phyloP scores from a whole-genome alignment of 495 filamentous ascomycete genomes.

The Lophiotrema nucula region DNA sequence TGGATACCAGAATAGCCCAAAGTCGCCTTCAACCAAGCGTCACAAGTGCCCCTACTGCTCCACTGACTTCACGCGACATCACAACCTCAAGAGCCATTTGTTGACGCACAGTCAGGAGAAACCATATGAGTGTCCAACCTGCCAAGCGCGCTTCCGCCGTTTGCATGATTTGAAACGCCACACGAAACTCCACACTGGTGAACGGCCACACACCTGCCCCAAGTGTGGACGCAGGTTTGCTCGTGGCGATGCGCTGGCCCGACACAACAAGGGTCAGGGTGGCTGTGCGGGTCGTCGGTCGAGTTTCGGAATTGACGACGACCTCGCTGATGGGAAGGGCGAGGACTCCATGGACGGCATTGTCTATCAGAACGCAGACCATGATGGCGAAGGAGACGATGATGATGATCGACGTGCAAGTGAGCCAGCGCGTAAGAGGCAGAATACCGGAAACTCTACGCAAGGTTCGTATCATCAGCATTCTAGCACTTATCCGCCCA shows the following conservation, averaged over 20 bases:
- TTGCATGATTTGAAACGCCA: slow-evolving; percentile 96
- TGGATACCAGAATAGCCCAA: slow-evolving; percentile 60
- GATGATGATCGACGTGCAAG: slow-evolving; percentile 48
- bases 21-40: slow-evolving; percentile 78
- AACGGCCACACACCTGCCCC: slow-evolving; percentile 89
- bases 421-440: slow-evolving; percentile 68
- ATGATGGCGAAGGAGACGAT: slow-evolving; percentile 62
- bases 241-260: slow-evolving; percentile 87
- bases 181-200: slow-evolving; percentile 92
- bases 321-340: slow-evolving; percentile 60
- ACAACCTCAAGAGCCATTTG: slow-evolving; percentile 98
- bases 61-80: slow-evolving; percentile 94
- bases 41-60: slow-evolving; percentile 96
- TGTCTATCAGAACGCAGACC: slow-evolving; percentile 50
- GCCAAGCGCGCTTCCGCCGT: slow-evolving; percentile 83
- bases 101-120: slow-evolving; percentile 99
- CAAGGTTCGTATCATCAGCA: slow-evolving; percentile 56
- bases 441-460: slow-evolving; percentile 51
- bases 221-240: slow-evolving; percentile 95
- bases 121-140: slow-evolving; percentile 86
- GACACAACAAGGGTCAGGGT: slow-evolving; percentile 93
- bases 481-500: slow-evolving; percentile 76
- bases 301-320: slow-evolving; percentile 81
- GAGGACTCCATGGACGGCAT: slow-evolving; percentile 78
- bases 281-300: slow-evolving; percentile 88